These are phyloP conservation scores for Apiosordaria backusii DNA, from an alignment of 495 filamentous ascomycete species.

Conservation along the genomic window DNA sequence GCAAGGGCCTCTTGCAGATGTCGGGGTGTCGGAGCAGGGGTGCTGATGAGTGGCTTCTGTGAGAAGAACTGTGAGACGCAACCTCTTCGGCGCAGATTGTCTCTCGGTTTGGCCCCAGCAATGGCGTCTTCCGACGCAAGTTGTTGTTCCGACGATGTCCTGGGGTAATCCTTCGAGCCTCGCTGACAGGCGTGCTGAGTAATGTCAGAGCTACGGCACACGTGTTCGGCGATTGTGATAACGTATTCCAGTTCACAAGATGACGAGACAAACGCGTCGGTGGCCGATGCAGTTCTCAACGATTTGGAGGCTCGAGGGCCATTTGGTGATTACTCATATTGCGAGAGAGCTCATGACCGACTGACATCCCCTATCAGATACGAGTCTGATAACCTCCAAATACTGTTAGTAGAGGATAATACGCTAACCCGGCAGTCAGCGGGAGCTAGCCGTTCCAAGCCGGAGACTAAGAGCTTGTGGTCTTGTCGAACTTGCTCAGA, in stretches of 20 bases:
- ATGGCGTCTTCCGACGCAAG: too few relatives aligned
- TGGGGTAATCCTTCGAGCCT: too few relatives aligned
- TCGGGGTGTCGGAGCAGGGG: neutral
- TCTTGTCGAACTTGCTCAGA: neutral
- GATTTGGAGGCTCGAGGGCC: neutral
- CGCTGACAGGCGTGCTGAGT: neutral
- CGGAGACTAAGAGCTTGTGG: neutral
- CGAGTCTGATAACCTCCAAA: neutral
- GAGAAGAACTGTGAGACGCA: neutral
- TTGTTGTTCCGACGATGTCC: too few relatives aligned
- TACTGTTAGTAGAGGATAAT: neutral
- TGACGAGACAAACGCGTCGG: neutral
- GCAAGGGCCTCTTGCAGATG: neutral
- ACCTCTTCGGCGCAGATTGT: too few relatives aligned
- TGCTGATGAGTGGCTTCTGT: neutral
- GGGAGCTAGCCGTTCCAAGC: neutral
- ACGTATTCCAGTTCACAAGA: neutral
- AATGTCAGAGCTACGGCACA: neutral
- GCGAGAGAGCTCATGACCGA: neutral
- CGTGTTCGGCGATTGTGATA: neutral
- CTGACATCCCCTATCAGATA: neutral
- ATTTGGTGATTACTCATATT: conserved; percentile 4
- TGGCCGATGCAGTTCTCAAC: neutral
- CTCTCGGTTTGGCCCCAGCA: too few relatives aligned
- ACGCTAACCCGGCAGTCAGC: neutral